Conservation (phyloP, 352 stramenopile genomes). For the Globisporangium paddicum region DNA sequence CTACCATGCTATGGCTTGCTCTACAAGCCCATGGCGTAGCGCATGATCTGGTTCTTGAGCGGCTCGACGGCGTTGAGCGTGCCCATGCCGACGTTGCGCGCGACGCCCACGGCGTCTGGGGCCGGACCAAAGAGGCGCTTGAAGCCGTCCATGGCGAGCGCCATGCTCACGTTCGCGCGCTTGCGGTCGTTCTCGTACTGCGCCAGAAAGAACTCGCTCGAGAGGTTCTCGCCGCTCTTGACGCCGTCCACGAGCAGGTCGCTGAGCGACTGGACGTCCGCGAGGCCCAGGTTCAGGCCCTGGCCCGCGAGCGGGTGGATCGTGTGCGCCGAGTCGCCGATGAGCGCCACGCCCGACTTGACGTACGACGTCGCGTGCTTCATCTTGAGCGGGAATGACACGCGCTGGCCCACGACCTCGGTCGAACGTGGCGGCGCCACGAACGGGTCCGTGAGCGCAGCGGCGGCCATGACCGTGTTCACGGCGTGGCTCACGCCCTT, state of each 20-base stretch:
- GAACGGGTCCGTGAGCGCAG: conserved; percentile 72
- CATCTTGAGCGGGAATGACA: conserved; percentile 89
- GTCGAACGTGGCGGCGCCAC: conserved; percentile 63
- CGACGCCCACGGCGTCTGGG: conserved; percentile 62
- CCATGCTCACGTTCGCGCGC: conserved; percentile 79
- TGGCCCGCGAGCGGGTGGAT: conserved; percentile 96
- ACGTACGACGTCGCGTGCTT: conserved; percentile 87
- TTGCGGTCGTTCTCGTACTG: conserved; percentile 88
- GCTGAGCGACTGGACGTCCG: conserved; percentile 83
- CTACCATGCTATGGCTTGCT: not conserved
- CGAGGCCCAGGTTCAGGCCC: conserved; percentile 93
- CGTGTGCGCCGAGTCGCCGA: conserved; percentile 95
- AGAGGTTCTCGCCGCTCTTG: conserved; percentile 73
- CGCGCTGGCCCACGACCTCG: conserved; percentile 62
- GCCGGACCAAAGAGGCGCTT: conserved; percentile 84
- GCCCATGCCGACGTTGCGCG: conserved; percentile 84
- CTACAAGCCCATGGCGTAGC: conserved; percentile 86
- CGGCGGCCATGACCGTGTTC: conserved; percentile 71
- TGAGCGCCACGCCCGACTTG: conserved; percentile 82
- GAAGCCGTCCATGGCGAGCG: conserved; percentile 85
- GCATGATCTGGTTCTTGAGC: conserved; percentile 89
- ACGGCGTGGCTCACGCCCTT: conserved; percentile 71
- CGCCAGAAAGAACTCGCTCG: conserved; percentile 67
- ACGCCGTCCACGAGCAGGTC: conserved; percentile 72
- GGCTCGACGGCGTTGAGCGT: conserved; percentile 82